A percentile compares a stretch with the other conserved stretches of the same genome.
phyloP scores from a whole-genome alignment of 352 stramenopile species.

The Globisporangium acanthophoron region DNA sequence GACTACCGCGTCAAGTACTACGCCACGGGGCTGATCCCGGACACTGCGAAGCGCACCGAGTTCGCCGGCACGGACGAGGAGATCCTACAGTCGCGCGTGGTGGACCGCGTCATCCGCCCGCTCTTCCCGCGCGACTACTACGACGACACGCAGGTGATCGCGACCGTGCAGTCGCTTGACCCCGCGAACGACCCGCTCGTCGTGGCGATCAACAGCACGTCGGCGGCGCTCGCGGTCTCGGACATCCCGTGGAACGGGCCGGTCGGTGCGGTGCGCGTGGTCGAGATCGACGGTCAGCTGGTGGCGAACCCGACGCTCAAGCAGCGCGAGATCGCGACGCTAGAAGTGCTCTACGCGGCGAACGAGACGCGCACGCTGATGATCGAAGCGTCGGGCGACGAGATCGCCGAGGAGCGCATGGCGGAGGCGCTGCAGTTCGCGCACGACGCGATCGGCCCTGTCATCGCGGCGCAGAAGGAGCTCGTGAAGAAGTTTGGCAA shows the following conservation, averaged over 20 bases:
- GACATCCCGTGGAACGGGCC: conserved; percentile 89
- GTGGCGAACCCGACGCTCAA: conserved; percentile 89
- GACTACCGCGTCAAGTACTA: conserved; percentile 92
- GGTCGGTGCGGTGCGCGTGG: conserved; percentile 87
- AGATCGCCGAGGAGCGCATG: conserved; percentile 71
- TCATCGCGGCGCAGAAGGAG: conserved; percentile 60
- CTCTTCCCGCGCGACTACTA: conserved; percentile 93
- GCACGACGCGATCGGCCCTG: conserved; percentile 43
- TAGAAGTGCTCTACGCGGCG: conserved; percentile 84
- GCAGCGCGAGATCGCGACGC: conserved; percentile 63
- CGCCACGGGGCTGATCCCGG: conserved; percentile 83
- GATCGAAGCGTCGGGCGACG: conserved; percentile 83
- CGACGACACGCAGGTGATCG: conserved; percentile 94
- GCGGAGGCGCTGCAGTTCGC: conserved; percentile 74
- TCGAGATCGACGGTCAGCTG: conserved; percentile 77
- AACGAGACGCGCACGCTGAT: conserved; percentile 76
- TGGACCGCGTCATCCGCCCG: conserved; percentile 95
- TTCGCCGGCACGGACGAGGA: conserved; percentile 92
- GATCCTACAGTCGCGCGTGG: conserved; percentile 94
- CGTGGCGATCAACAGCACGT: conserved; percentile 87
- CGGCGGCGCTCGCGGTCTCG: conserved; percentile 76
- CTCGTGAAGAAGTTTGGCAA: conserved; percentile 53
- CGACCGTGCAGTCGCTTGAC: conserved; percentile 87
- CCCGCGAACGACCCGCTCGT: conserved; percentile 81
- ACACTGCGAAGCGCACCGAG: conserved; percentile 83